A percentile compares a stretch with the other conserved stretches of the same genome.
These are phyloP conservation scores for Paramecium biaurelia DNA, from an alignment of 73 alveolate genomes.

Conservation along the genomic window DNA sequence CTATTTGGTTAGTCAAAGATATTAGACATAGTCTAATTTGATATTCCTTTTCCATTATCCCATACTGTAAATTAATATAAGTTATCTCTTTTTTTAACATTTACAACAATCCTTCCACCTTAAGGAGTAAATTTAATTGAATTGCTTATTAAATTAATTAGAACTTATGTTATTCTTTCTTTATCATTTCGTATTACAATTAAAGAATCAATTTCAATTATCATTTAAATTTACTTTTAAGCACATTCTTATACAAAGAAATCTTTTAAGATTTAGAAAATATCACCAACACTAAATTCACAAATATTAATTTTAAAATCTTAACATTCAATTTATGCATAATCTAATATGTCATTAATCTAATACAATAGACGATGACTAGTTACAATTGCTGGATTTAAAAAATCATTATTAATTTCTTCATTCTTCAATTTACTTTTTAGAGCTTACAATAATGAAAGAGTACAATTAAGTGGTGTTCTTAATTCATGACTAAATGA, in stretches of 20 bases:
- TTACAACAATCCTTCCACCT: neutral
- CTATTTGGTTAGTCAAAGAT: neutral
- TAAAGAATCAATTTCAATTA: neutral
- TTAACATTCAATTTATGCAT: slow-evolving; percentile 36
- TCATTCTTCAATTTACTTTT: neutral
- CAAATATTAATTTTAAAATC: slow-evolving; percentile 10
- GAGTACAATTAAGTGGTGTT: slow-evolving; percentile 61
- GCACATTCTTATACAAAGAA: neutral
- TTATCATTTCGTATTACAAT: neutral
- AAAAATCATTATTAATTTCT: neutral
- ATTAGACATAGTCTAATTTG: neutral
- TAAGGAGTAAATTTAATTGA: slow-evolving; percentile 9
- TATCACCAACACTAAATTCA: neutral
- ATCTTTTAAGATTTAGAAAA: neutral
- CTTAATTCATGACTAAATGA: slow-evolving; percentile 59
- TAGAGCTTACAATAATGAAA: slow-evolving; percentile 16
- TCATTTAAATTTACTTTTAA: neutral
- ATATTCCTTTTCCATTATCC: slow-evolving; percentile 15
- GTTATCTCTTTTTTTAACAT: neutral
- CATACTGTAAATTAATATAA: neutral
- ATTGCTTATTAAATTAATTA: neutral
- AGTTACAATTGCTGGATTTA: slow-evolving; percentile 45
- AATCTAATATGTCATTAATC: slow-evolving; percentile 60
- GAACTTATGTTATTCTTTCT: neutral
- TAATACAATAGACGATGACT: neutral